Evolutionary conservation across 257 asterid species (phyloP).

Genomic region (Euphrasia confusa): DNA sequence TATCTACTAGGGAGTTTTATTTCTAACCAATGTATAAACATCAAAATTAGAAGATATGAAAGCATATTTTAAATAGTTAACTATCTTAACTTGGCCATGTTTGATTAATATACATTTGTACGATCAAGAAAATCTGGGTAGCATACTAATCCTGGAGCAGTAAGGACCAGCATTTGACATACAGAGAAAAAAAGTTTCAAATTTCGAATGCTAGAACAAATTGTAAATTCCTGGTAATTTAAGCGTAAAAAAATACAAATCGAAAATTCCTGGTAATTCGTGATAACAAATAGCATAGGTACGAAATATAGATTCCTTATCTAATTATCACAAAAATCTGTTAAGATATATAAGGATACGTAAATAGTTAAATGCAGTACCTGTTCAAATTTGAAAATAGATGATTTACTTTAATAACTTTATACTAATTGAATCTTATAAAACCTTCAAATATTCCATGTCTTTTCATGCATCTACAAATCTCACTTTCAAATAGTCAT

Average conservation of each 20-base stretch:
- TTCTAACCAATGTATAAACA: constrained; percentile 14
- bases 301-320: background rate
- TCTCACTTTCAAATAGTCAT: background rate
- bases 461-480: background rate
- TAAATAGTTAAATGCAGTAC: background rate
- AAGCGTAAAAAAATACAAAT: background rate
- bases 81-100: background rate
- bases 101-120: background rate
- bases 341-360: background rate
- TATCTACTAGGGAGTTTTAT: constrained; percentile 17
- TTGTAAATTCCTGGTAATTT: background rate
- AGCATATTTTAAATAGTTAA: background rate
- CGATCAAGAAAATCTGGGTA: constrained; percentile 15
- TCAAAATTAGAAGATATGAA: constrained; percentile 17
- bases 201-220: background rate
- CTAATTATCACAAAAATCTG: background rate
- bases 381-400: no score
- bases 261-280: background rate
- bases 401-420: background rate
- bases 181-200: background rate
- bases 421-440: background rate
- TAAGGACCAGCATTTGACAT: background rate
- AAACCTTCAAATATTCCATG: no score
- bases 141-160: constrained; percentile 1
- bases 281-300: background rate